Conservation (phyloP, 352 stramenopile genomes). For the Pythium scleroteichum region DNA sequence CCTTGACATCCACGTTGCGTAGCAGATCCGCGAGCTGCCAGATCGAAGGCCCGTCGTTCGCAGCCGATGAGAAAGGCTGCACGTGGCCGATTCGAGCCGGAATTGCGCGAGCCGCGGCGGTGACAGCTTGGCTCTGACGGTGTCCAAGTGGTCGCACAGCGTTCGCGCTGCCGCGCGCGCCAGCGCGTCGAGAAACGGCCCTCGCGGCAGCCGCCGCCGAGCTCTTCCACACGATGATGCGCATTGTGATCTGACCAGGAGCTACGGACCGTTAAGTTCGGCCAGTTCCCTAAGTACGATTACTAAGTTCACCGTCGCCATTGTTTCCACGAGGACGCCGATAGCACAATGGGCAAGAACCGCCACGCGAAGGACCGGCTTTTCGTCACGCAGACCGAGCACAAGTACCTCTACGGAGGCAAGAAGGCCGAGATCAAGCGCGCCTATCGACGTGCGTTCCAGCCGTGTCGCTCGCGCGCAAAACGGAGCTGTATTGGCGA, state of each 20-base stretch:
- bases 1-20: conserved; percentile 19
- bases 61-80: neutral
- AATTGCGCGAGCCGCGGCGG: neutral
- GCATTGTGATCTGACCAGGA: conserved; percentile 7
- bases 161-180: too few species aligned
- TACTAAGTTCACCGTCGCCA: too few species aligned
- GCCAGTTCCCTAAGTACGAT: too few species aligned
- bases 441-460: conserved; percentile 68
- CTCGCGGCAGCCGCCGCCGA: conserved; percentile 8
- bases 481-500: neutral
- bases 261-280: conserved; percentile 13
- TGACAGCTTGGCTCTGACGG: neutral
- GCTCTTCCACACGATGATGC: conserved; percentile 26
- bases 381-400: conserved; percentile 90
- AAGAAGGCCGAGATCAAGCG: conserved; percentile 87
- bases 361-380: conserved; percentile 89
- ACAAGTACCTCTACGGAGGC: conserved; percentile 92
- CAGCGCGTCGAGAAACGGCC: conserved; percentile 1
- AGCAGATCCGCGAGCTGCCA: conserved; percentile 25
- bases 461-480: neutral
- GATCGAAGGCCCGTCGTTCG: conserved; percentile 13
- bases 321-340: too few species aligned
- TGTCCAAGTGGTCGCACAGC: neutral
- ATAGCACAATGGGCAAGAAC: conserved; percentile 91
- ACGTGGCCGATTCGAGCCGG: conserved; percentile 17